Base-by-base conservation (phyloP, 208 protist species). In the Trypanosoma congolense region DNA sequence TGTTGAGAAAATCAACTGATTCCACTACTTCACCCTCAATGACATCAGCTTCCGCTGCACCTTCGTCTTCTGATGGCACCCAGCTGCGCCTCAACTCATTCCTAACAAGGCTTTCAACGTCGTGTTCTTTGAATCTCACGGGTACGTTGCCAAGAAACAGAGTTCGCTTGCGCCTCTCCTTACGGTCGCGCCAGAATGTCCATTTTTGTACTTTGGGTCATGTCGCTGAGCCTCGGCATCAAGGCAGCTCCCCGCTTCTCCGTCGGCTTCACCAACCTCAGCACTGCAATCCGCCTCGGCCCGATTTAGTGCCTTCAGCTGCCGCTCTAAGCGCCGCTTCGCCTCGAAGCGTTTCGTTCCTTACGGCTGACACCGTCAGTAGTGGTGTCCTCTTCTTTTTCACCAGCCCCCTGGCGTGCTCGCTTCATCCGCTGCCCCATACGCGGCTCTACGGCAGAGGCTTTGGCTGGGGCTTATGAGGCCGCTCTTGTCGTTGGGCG, bases 111-210 rank as follows among this genome's bases (percentile, higher is more conserved):
- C 90, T 80, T 22, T 54, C 73, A 4, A 95, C 66, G 28, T 84
- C 56, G 19, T 71, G 40, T 30, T 65, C 57, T 1, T 67, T 80
- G 56, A 75, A 91, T n/a, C 50, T 40, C 14, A 51, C 28, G 1
- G 84, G 88, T n/a, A 92, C 44, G 33, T 83, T 82, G 19, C 88
- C 84, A n/a, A 91, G 64, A 58, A 95, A 95, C 6, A 92, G 62
- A 19, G 88, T 91, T 19, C 84, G 73, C 36, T 73, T 80, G 1
- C 77, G 73, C 30, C 69, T 65, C 49, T 92, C 82, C 69, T 92
- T 95, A 12, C 84, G 83, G 5, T 65, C 69, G 2, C 79, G 62
- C 85, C 84, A 95, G 55, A 91, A 95, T 0, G 80, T 95, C n/a
- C 88, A 25, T 84, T 77, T 28, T 41, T 81, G 51, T 89, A 95